These are phyloP conservation scores for Phytopythium litorale DNA, from an alignment of 352 stramenopile genomes.

Conservation along the genomic window DNA sequence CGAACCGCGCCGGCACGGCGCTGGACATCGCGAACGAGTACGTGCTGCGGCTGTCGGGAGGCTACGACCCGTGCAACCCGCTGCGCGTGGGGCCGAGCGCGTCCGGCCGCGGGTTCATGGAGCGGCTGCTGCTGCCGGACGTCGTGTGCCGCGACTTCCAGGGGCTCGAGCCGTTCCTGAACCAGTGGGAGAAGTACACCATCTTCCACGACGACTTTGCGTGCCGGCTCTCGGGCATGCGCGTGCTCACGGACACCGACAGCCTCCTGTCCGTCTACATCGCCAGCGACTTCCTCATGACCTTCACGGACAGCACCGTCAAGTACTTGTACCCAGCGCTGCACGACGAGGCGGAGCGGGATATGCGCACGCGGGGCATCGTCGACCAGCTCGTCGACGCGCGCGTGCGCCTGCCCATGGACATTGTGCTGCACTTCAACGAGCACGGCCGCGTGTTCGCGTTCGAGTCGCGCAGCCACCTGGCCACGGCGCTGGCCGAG, in stretches of 20 bases:
- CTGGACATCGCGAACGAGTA: slow-evolving; percentile 40
- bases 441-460: slow-evolving; percentile 68
- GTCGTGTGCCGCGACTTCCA: slow-evolving; percentile 46
- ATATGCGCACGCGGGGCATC: slow-evolving; percentile 12
- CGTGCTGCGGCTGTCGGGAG: slow-evolving; percentile 34
- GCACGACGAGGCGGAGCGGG: slow-evolving; percentile 21
- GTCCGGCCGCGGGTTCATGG: slow-evolving; percentile 23
- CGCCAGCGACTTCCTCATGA: slow-evolving; percentile 26
- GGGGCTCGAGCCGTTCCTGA: slow-evolving; percentile 32
- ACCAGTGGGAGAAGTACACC: slow-evolving; percentile 63
- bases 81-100: slow-evolving; percentile 8
- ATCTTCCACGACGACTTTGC: slow-evolving; percentile 36
- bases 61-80: slow-evolving; percentile 26
- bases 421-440: slow-evolving; percentile 77
- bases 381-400: slow-evolving; percentile 23
- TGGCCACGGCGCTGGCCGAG: slow-evolving; percentile 36
- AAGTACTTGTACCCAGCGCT: slow-evolving; percentile 44
- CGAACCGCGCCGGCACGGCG: slow-evolving; percentile 35
- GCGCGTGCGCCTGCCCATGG: slow-evolving; percentile 22
- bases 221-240: slow-evolving; percentile 20
- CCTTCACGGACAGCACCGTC: slow-evolving; percentile 41
- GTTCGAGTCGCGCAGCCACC: slow-evolving; percentile 58
- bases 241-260: slow-evolving; percentile 26
- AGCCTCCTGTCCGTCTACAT: slow-evolving; percentile 36
- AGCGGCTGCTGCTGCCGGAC: slow-evolving; percentile 26